These are phyloP conservation scores for Rhizopogon rudus DNA, from an alignment of 768 basidiomycete genomes.

Conservation along the genomic window DNA sequence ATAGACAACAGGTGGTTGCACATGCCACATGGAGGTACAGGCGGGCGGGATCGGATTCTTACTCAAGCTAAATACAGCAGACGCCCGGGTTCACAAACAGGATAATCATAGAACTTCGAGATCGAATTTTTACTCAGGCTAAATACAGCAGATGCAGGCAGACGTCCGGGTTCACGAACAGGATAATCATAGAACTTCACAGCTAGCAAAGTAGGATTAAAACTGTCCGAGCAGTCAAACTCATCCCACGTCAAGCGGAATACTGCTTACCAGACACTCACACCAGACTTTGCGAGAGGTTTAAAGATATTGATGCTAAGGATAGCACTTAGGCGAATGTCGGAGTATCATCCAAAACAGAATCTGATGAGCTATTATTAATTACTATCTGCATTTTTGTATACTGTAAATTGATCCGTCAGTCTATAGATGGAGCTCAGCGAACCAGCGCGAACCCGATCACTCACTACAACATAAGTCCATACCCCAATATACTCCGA, in stretches of 20 bases:
- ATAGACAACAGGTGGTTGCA: background rate
- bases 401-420: background rate
- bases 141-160: background rate
- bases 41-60: background rate
- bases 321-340: background rate
- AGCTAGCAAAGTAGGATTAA: background rate
- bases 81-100: background rate
- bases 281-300: background rate
- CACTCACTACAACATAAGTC: conserved; percentile 11
- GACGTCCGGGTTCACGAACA: background rate
- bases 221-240: background rate
- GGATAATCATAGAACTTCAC: too few species aligned
- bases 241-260: background rate
- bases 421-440: background rate
- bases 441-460: background rate
- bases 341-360: background rate
- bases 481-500: background rate
- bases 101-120: too few species aligned
- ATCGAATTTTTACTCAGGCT: background rate
- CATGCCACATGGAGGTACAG: background rate
- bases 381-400: background rate
- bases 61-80: background rate
- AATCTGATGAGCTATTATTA: background rate
- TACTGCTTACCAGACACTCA: background rate
- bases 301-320: background rate